Conservation (phyloP, 768 basidiomycete species). For the Termitomyces heimii region DNA sequence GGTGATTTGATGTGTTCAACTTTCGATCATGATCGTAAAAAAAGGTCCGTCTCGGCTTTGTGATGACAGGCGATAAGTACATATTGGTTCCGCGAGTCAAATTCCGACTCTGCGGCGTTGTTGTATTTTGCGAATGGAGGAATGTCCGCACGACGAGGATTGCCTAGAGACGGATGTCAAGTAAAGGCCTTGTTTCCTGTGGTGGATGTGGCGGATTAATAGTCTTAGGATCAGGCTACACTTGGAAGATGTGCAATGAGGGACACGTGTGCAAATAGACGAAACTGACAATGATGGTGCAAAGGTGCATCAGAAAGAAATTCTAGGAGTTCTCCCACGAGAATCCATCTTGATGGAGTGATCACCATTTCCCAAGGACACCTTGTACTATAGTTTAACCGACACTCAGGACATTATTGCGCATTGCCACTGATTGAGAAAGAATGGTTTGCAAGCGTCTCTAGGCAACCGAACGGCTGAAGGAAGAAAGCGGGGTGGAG, state of each 20-base stretch:
- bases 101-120: background rate
- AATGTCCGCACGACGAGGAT: background rate
- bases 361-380: background rate
- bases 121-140: background rate
- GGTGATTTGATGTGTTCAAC: background rate
- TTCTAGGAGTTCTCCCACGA: background rate
- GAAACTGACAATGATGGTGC: background rate
- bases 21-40: background rate
- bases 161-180: background rate
- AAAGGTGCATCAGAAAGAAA: background rate
- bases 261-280: background rate
- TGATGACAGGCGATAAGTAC: background rate
- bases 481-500: too few species aligned
- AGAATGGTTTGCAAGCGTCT: background rate
- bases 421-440: background rate
- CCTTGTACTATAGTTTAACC: background rate
- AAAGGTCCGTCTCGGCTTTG: background rate
- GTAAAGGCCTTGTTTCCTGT: background rate
- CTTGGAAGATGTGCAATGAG: background rate
- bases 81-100: background rate
- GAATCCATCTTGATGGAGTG: background rate
- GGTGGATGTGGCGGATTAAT: background rate
- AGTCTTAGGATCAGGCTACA: background rate
- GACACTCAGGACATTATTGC: background rate
- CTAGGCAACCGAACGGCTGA: background rate